Conservation (phyloP, 2,329 filamentous ascomycete genomes). For the Fusarium poae region DNA sequence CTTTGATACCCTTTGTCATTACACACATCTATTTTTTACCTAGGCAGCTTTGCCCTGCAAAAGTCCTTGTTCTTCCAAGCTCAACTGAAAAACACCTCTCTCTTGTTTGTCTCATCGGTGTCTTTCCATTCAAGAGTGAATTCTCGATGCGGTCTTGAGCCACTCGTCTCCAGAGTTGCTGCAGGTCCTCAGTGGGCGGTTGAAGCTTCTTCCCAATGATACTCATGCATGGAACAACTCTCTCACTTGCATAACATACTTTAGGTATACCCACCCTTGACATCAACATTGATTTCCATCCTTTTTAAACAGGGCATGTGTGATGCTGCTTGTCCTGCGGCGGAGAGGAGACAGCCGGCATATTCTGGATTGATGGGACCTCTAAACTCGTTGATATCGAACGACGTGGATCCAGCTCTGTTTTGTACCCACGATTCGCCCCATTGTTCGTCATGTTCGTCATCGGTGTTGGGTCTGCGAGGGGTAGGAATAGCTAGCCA, state of each 20-base stretch:
- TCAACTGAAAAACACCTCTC: not conserved
- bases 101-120: conserved; percentile 4
- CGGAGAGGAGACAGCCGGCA: conserved; percentile 1
- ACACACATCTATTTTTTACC: not conserved
- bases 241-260: conserved; percentile 4
- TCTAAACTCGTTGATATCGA: conserved; percentile 17
- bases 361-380: conserved; percentile 18
- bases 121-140: conserved; percentile 18
- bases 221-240: conserved; percentile 7
- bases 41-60: not conserved
- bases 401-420: not conserved
- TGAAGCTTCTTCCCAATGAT: conserved; percentile 16
- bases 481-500: conserved; percentile 11
- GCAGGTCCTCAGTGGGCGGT: not conserved
- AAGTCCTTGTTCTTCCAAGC: not conserved
- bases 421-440: not conserved
- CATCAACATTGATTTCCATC: conserved; percentile 2
- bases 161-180: conserved; percentile 15
- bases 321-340: conserved; percentile 4
- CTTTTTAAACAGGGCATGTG: conserved; percentile 5
- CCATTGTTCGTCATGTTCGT: conserved; percentile 13
- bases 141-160: not conserved
- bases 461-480: conserved; percentile 5
- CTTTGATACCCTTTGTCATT: conserved; percentile 29
- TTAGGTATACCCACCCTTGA: not conserved